Base-by-base conservation (phyloP, 805 yeast species). In the Candida railenensis region DNA sequence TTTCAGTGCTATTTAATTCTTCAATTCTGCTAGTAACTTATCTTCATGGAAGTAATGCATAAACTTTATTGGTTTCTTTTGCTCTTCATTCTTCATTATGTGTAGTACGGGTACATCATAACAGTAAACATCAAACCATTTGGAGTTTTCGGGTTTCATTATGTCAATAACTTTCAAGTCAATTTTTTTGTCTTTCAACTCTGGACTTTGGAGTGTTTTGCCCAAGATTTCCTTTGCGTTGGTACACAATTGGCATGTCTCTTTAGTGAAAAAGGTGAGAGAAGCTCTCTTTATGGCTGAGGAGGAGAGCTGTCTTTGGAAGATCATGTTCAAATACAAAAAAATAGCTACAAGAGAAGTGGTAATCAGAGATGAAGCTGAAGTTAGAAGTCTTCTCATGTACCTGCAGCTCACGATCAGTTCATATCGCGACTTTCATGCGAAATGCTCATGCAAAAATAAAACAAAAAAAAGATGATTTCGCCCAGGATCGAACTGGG, bases 401-500 rank as follows among this genome's bases (percentile, higher is more conserved):
- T n/a, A n/a, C n/a, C n/a, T n/a, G n/a, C n/a, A n/a, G n/a, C n/a
- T n/a, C n/a, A n/a, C n/a, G n/a, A n/a, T n/a, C n/a, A n/a, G n/a
- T n/a, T n/a, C n/a, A n/a, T n/a, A n/a, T n/a, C n/a, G n/a, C n/a
- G n/a, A n/a, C n/a, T n/a, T n/a, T n/a, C n/a, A n/a, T n/a, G n/a
- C n/a, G n/a, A n/a, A n/a, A n/a, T n/a, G n/a, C n/a, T n/a, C n/a
- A n/a, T 25, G 30, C 36, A 7, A 33, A 33, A 33, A 15, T n/a
- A n/a, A n/a, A n/a, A n/a, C n/a, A n/a, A n/a, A 40, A 40, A 73
- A 74, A 63, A 65, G 63, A 56, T 90, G 97, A 89, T 86, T 89
- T 84, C 87, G 90, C 97, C 97, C 97, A 91, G 97, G 97, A 89
- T 92, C 97, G 97, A 92, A 92, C 97, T 90, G 97, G 97, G 97